Conservation (phyloP, 225 moss, liverwort and hornwort species). For the Neckera pumila region DNA sequence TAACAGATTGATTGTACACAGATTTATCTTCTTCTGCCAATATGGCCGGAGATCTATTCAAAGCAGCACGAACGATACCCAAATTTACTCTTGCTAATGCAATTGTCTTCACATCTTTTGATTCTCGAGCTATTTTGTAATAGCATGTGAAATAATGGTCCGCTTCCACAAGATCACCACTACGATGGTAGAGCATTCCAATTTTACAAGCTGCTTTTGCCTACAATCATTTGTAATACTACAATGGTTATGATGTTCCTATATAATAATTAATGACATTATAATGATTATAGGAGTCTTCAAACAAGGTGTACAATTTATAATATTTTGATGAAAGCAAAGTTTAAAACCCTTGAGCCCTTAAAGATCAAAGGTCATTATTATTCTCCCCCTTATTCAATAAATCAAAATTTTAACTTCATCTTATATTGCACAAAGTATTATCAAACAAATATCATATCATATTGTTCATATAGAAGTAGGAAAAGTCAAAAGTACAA, state of each 20-base stretch:
- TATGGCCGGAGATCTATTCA: not conserved
- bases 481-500: not conserved
- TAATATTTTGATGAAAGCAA: not conserved
- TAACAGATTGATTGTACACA: not conserved
- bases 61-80: not conserved
- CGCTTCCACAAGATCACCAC: not conserved
- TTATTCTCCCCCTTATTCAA: fast-evolving
- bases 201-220: constrained; percentile 31
- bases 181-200: constrained; percentile 24
- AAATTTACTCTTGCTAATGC: constrained; percentile 12
- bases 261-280: not conserved
- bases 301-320: not conserved
- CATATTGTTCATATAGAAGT: not conserved
- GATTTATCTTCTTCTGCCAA: not conserved
- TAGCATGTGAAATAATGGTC: not conserved
- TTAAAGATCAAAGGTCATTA: not conserved
- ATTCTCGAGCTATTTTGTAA: constrained; percentile 15
- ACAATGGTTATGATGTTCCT: not conserved
- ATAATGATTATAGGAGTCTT: not conserved
- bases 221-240: not conserved
- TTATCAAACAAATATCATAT: not conserved
- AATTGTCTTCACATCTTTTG: constrained; percentile 11
- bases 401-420: no score
- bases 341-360: not conserved
- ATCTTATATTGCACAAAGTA: not conserved